Base-by-base conservation (phyloP, 2,329 filamentous ascomycete species). In the Aspergillus puulaauensis region DNA sequence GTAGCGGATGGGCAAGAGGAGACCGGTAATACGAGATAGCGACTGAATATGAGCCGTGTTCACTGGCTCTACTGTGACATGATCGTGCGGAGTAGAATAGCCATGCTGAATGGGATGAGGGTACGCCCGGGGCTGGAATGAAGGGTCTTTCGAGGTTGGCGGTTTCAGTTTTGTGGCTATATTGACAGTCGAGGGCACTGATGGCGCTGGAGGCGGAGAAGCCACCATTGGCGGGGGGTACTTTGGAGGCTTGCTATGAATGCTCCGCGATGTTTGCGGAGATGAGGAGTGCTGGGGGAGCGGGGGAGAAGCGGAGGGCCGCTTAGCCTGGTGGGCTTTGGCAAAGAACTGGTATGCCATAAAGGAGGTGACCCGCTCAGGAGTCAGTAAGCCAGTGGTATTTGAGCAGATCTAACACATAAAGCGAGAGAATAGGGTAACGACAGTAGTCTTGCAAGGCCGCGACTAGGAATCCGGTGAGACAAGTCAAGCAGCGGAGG, bases 1-100 rank as follows among this genome's bases (percentile, higher is more conserved):
- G 66, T 88, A 88, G 53, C 82, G 79, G 56, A 88, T 83, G 6
- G 85, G 86, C 1, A 88, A 77, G 2, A 86, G 78, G 4, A 86
- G 73, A 54, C 79, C 75, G 51, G 82, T 86, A 31, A 88, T 80
- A 17, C 82, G 81, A 65, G 81, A 82, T 68, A 86, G 79, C 7
- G 80, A 79, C 19, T 80, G 78, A 39, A 88, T 75, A 65, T 85
- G 80, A 23, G 77, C 76, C 37, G 78, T 76, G n/a, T 77, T 80
- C 51, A 86, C 76, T 3, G 80, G 73, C 3, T 80, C 76, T 47
- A 88, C 72, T 23, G 80, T 77, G 59, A 86, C 79, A 61, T 84
- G 81, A 9, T 80, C 73, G 55, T 77, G 75, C 55, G 73, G 68
- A 56, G 77, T 72, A 54, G 66, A 59, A 62, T 69, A 63, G 51